Evolutionary conservation across 1,284 basidiomycete genomes (phyloP), one percentile per base, ranked within the genome.

Genomic region (Phylloboletellus chloephorus): DNA sequence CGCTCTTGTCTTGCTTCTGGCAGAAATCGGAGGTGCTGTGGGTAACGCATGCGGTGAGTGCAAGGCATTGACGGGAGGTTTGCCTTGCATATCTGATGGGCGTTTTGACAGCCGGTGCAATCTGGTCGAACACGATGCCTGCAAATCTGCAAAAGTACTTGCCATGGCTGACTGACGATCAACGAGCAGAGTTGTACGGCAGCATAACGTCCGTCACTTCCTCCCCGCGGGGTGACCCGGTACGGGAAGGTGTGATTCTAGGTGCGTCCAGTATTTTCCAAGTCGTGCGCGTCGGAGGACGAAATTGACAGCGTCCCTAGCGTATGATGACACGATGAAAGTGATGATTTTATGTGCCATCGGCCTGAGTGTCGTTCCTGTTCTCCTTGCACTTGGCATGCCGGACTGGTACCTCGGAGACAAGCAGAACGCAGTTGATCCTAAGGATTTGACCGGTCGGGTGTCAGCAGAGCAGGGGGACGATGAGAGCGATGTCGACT

Each of bases 1-100:
- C 4, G 89, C 90, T 1, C 70, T 91, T 48, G 78, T 91, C 11
- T 68, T 92, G 23, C 72, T 93, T 26, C 73, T 87, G 52, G 82
- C 84, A 8, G 87, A 91, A 60, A 80, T 88, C 46, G 88, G 87
- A 32, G 80, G 79, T 13, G 76, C 77, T 1, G 71, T 86, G 13
- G 85, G 87, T n/a, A 74, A 68, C 19, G 82, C 82, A 6, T 70
- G 82, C 35, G 74, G 74, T 77, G 43, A 7, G 71, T 65, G 55
- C 5, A n/a, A 37, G 38, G 25, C 25, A 21, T 16, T 10, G 4
- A 8, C 12, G 7, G 30, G 12, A 10, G 3, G 9, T n/a, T 22
- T 24, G 15, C 10, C 12, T 8, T 32, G 29, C 3, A 21, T 30
- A 10, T 26, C 32, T 44, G 19, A 46, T 4, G 12, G 5, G 10